A percentile compares a stretch with the other conserved stretches of the same genome.
phyloP scores from a whole-genome alignment of 2,329 filamentous ascomycete genomes.

The Fusarium sp. region DNA sequence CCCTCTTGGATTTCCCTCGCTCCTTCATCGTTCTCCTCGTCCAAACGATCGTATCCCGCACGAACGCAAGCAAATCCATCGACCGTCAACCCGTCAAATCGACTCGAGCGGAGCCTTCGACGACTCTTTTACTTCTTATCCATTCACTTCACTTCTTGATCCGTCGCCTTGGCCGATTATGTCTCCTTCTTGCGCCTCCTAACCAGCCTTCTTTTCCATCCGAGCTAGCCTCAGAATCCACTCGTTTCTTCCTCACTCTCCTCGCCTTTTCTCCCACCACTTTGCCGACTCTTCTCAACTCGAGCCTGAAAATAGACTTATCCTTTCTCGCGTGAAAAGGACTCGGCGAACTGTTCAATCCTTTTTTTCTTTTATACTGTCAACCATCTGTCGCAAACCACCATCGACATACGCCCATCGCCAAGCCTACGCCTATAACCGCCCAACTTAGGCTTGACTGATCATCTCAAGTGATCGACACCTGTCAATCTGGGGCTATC shows the following conservation, averaged over 20 bases:
- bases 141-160: slow-evolving; percentile 30
- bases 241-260: slow-evolving; percentile 51
- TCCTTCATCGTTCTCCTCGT: slow-evolving; percentile 41
- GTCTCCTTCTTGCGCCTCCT: slow-evolving; percentile 47
- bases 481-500: slow-evolving; percentile 17
- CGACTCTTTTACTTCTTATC: slow-evolving; percentile 25
- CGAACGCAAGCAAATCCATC: slow-evolving; percentile 26
- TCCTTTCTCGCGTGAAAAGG: slow-evolving; percentile 1
- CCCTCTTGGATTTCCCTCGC: slow-evolving; percentile 38
- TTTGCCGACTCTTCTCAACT: slow-evolving; percentile 27
- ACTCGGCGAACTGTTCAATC: slow-evolving; percentile 6
- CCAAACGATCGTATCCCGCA: slow-evolving; percentile 34
- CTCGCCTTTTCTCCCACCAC: slow-evolving; percentile 15
- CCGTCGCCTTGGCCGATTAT: slow-evolving; percentile 48
- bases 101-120: slow-evolving; percentile 29
- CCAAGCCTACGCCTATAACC: slow-evolving; percentile 25
- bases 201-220: slow-evolving; percentile 43
- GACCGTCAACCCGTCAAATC: slow-evolving; percentile 27
- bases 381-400: slow-evolving; percentile 18
- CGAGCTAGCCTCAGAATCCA: slow-evolving; percentile 61
- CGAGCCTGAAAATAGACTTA: slow-evolving; percentile 8
- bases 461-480: slow-evolving; percentile 42
- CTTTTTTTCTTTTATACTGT: slow-evolving; percentile 8
- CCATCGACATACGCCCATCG: slow-evolving; percentile 14
- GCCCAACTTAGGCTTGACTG: slow-evolving; percentile 23